A percentile compares a stretch with the other conserved stretches of the same genome.
These are phyloP conservation scores for Leptographium radiaticola DNA, from an alignment of 2,329 filamentous ascomycete genomes.

Conservation along the genomic window DNA sequence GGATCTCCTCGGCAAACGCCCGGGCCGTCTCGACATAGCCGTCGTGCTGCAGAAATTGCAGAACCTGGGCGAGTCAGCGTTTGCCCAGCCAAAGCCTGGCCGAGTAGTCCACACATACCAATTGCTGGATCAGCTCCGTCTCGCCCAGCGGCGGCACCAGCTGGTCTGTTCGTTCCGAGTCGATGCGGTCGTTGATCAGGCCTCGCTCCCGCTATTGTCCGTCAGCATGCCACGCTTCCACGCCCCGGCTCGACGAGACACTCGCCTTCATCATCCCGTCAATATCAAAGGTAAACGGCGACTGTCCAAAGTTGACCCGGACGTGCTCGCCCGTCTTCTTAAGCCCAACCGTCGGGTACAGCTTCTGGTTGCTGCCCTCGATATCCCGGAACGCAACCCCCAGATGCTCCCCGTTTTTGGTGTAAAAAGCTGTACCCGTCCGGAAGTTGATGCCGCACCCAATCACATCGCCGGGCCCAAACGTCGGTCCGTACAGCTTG, in stretches of 20 bases:
- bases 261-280: slow-evolving; percentile 68
- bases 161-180: slow-evolving; percentile 36
- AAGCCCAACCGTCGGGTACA: slow-evolving; percentile 56
- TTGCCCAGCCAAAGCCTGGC: background rate
- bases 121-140: slow-evolving; percentile 64
- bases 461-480: slow-evolving; percentile 42
- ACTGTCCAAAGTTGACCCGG: slow-evolving; percentile 54
- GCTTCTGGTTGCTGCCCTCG: slow-evolving; percentile 33
- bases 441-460: slow-evolving; percentile 56
- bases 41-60: slow-evolving; percentile 87
- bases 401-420: slow-evolving; percentile 46
- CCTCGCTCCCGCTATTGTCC: slow-evolving; percentile 41
- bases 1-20: slow-evolving; percentile 74
- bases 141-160: slow-evolving; percentile 57
- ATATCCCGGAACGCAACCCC: slow-evolving; percentile 57
- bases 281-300: slow-evolving; percentile 82
- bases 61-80: slow-evolving; percentile 26
- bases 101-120: slow-evolving; percentile 32
- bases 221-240: background rate
- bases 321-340: slow-evolving; percentile 51
- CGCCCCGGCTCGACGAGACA: slow-evolving; percentile 3
- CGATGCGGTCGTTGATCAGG: slow-evolving; percentile 48
- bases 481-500: slow-evolving; percentile 43
- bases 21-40: slow-evolving; percentile 89
- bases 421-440: slow-evolving; percentile 53